phyloP scores from a whole-genome alignment of 2,329 filamentous ascomycete species.

The Nemania abortiva region DNA sequence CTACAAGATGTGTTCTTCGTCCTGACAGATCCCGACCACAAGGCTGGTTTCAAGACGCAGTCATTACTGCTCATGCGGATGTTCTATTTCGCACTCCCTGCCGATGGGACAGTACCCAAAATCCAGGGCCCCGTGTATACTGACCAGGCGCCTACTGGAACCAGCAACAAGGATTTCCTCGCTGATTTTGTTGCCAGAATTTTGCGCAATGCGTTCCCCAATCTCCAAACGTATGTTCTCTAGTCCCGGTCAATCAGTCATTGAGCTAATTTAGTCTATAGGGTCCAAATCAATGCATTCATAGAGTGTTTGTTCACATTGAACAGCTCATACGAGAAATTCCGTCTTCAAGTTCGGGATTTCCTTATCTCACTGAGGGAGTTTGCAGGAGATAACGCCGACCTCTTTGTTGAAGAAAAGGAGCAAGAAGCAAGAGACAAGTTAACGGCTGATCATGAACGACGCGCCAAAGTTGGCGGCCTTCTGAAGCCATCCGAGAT shows the following conservation, averaged over 20 bases:
- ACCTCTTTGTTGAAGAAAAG: slow-evolving; percentile 93
- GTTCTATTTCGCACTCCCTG: slow-evolving; percentile 91
- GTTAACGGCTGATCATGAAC: slow-evolving; percentile 88
- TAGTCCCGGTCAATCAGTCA: slow-evolving; percentile 17
- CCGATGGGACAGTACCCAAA: slow-evolving; percentile 78
- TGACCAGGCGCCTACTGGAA: slow-evolving; percentile 85
- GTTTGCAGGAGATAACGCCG: slow-evolving; percentile 94
- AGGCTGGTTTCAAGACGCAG: slow-evolving; percentile 98
- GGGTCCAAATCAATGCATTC: slow-evolving; percentile 87
- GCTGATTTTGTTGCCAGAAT: slow-evolving; percentile 87
- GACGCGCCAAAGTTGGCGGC: slow-evolving; percentile 93
- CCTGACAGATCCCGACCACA: slow-evolving; percentile 96
- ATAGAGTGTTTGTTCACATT: slow-evolving; percentile 89
- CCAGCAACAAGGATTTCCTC: slow-evolving; percentile 90
- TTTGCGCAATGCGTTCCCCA: slow-evolving; percentile 90
- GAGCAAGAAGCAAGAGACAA: slow-evolving; percentile 90
- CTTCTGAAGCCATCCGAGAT: slow-evolving; percentile 97
- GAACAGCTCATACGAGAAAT: slow-evolving; percentile 91
- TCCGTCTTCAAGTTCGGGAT: slow-evolving; percentile 95
- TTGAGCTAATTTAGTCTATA: slow-evolving; percentile 59
- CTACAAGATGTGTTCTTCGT: slow-evolving; percentile 99
- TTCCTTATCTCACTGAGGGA: slow-evolving; percentile 98
- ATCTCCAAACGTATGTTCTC: slow-evolving; percentile 82
- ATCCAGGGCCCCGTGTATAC: slow-evolving; percentile 93
- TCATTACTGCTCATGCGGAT: slow-evolving; percentile 93